Conservation (phyloP, 495 filamentous ascomycete species). For the Aspergillus haitiensis region DNA sequence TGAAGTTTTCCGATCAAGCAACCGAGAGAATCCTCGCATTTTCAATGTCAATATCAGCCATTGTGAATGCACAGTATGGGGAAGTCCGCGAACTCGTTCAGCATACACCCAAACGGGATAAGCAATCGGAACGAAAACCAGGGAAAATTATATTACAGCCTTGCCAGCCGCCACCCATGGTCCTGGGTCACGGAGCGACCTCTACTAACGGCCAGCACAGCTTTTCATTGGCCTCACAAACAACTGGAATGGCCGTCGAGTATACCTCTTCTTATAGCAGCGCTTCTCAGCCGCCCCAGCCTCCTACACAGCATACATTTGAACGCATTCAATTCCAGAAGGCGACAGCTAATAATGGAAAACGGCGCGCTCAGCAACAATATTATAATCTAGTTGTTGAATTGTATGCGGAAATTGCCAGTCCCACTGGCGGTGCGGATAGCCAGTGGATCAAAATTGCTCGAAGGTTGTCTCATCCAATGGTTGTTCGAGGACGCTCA, state of each 20-base stretch:
- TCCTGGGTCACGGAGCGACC: constrained; percentile 30
- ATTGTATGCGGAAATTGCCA: constrained; percentile 73
- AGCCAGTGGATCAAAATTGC: constrained; percentile 74
- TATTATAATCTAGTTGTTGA: constrained; percentile 93
- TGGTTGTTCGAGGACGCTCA: constrained; percentile 91
- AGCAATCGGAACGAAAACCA: constrained; percentile 81
- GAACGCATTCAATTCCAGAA: constrained; percentile 97
- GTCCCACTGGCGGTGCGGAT: constrained; percentile 34
- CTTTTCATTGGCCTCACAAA: constrained; percentile 36
- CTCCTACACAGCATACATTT: constrained; percentile 62
- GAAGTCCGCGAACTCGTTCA: constrained; percentile 87
- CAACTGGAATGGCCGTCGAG: constrained; percentile 35
- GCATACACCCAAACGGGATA: constrained; percentile 93
- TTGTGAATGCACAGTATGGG: constrained; percentile 73
- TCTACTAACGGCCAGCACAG: constrained; percentile 30
- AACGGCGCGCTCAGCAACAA: constrained; percentile 86
- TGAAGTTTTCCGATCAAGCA: constrained; percentile 48
- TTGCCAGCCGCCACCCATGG: constrained; percentile 54
- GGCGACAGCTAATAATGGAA: constrained; percentile 95
- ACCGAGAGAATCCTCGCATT: constrained; percentile 63
- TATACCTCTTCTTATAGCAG: constrained; percentile 41
- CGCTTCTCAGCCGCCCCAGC: constrained; percentile 38
- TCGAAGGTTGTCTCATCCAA: constrained; percentile 71
- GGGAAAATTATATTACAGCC: constrained; percentile 68
- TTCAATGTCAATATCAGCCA: constrained; percentile 82